phyloP scores from a whole-genome alignment of 1,139 yeast species.

The Hyphopichia khmerensis region DNA sequence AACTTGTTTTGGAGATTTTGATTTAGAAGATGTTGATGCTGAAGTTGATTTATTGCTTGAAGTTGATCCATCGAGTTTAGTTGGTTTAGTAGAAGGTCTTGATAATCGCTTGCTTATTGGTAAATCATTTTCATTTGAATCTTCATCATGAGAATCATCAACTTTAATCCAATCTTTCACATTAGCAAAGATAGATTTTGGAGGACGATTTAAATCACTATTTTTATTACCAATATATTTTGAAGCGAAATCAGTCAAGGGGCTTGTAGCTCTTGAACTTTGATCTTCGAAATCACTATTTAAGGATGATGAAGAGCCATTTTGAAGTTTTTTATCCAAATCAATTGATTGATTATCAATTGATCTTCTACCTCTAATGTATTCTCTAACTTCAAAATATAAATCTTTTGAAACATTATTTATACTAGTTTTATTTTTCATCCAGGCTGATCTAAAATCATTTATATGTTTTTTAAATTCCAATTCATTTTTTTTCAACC shows the following conservation, averaged over 20 bases:
- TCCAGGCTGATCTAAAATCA: conserved; percentile 84
- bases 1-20: conserved; percentile 6
- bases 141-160: conserved; percentile 27
- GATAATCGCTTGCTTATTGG: conserved; percentile 3
- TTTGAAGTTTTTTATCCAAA: neutral
- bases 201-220: conserved; percentile 35
- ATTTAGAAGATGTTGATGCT: conserved; percentile 5
- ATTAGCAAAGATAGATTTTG: conserved; percentile 53
- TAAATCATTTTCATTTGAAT: conserved; percentile 6
- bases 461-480: conserved; percentile 87
- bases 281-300: conserved; percentile 33
- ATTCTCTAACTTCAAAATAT: conserved; percentile 79
- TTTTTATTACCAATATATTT: conserved; percentile 58
- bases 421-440: conserved; percentile 66
- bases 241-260: conserved; percentile 61
- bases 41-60: neutral
- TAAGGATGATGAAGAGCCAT: conserved; percentile 3
- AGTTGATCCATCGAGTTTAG: conserved; percentile 1
- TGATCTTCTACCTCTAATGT: conserved; percentile 55
- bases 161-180: conserved; percentile 67
- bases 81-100: conserved; percentile 4
- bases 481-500: conserved; percentile 95
- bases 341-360: neutral
- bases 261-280: conserved; percentile 38
- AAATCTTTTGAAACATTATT: conserved; percentile 78